phyloP scores from a whole-genome alignment of 495 filamentous ascomycete species.

The Terfezia claveryi region DNA sequence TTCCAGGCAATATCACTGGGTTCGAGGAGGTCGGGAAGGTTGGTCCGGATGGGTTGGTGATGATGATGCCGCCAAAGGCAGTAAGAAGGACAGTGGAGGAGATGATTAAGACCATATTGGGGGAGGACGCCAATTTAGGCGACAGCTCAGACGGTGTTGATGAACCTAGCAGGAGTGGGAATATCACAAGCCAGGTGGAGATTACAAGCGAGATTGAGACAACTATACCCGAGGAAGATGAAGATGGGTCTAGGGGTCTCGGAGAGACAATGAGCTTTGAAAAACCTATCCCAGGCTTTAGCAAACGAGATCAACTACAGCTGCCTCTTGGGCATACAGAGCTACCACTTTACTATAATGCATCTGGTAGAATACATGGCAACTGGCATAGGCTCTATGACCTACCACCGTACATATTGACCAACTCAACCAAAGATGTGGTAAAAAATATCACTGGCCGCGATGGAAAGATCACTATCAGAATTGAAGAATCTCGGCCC shows the following conservation, averaged over 20 bases:
- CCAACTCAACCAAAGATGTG: constrained; percentile 8
- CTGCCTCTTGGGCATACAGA: neutral
- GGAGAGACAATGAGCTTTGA: neutral
- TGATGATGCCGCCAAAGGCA: constrained; percentile 8
- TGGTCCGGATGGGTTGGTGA: neutral
- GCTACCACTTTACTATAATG: constrained; percentile 11
- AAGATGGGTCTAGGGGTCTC: neutral
- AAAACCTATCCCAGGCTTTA: neutral
- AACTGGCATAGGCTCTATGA: constrained; percentile 8
- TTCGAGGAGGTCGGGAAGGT: constrained; percentile 3
- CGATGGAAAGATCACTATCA: constrained; percentile 13
- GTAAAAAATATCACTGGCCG: constrained; percentile 9
- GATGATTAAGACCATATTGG: constrained; percentile 8
- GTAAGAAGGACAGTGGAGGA: constrained; percentile 6
- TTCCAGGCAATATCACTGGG: constrained; percentile 16
- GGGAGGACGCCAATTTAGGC: constrained; percentile 3
- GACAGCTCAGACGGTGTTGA: neutral
- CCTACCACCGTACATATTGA: constrained; percentile 5
- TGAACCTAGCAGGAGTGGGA: neutral
- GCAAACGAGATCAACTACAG: neutral
- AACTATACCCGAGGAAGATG: neutral
- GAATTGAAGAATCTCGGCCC: constrained; percentile 12
- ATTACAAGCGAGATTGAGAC: neutral
- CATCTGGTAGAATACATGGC: constrained; percentile 11
- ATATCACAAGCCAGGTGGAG: constrained; percentile 1